Base-by-base conservation (phyloP, 192 early-diverging fungal species). In the Lobosporangium transversale region DNA sequence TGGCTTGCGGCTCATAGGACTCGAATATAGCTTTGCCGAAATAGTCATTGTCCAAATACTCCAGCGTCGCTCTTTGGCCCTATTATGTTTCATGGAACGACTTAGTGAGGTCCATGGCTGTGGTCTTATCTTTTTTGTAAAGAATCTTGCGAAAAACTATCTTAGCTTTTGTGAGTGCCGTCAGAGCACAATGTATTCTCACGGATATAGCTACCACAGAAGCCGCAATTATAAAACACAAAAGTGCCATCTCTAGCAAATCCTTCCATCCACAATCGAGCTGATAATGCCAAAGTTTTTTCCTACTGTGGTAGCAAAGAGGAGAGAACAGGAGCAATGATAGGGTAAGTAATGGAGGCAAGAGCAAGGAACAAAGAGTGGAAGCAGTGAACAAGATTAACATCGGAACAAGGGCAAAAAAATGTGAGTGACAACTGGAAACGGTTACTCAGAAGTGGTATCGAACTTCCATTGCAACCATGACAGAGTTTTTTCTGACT, bases 181-280 rank as follows among this genome's bases (percentile, higher is more conserved):
- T 63, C 62, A 52, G 53, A 62, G 15, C 52, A 65, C 15, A 56
- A 20, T 9, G 43, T 17, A 31, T 26, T 51, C 17, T 47, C 66
- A 42, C 58, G 44, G 64, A 53, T 54, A 65, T n/a, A 24, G 5
- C 14, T 43, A 29, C 5, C 55, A 37, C n/a, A 36, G 58, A 68
- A n/a, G n/a, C 66, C 66, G 48, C 40, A 58, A 30, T 58, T 68
- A 68, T n/a, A 29, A 68, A 0, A n/a, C n/a, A 31, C 58, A 31
- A 68, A 68, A 1, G 14, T 48, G 0, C 44, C 24, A 31, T 58
- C 17, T 12, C 30, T 20, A 11, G 31, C 31, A 40, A 66, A 36
- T 37, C 24, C 54, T 42, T 57, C 32, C 64, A 66, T 68, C 66
- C 66, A 68, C 27, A 27, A 48, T 9, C 58, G 51, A 40, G 54